Evolutionary conservation across 2,329 filamentous ascomycete species (phyloP).

Genomic region (Didymella arachidicola): DNA sequence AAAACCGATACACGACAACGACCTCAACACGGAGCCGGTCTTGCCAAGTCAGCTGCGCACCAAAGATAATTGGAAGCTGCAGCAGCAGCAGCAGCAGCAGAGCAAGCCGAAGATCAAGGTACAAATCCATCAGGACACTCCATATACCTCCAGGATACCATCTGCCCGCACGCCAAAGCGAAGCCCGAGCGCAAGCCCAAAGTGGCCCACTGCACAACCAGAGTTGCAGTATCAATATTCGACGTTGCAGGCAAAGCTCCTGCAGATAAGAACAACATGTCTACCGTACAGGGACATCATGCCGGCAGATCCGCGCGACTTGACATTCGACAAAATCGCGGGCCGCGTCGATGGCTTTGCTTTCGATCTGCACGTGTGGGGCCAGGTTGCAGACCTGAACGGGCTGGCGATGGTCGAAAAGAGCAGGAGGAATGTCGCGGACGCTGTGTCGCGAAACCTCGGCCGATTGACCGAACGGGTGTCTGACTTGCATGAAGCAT

Average conservation of each 20-base stretch:
- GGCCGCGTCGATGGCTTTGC: constrained; percentile 31
- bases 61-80: constrained; percentile 10
- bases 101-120: constrained; percentile 33
- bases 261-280: constrained; percentile 28
- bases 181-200: constrained; percentile 30
- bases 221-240: constrained; percentile 31
- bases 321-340: constrained; percentile 38
- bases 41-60: constrained; percentile 18
- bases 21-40: constrained; percentile 20
- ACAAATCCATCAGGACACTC: constrained; percentile 32
- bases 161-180: constrained; percentile 10
- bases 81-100: not conserved
- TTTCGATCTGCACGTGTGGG: constrained; percentile 37
- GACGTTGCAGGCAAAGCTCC: constrained; percentile 28
- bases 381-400: constrained; percentile 29
- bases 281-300: constrained; percentile 31
- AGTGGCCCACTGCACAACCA: constrained; percentile 26
- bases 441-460: constrained; percentile 27
- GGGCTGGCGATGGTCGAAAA: constrained; percentile 27
- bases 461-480: constrained; percentile 26
- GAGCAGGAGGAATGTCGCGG: constrained; percentile 23
- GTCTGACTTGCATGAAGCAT: constrained; percentile 24
- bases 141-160: not conserved
- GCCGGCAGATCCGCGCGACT: constrained; percentile 31
- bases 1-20: constrained; percentile 11